These are phyloP conservation scores for Xylaria sp. DNA, from an alignment of 2,329 filamentous ascomycete genomes.

Conservation along the genomic window DNA sequence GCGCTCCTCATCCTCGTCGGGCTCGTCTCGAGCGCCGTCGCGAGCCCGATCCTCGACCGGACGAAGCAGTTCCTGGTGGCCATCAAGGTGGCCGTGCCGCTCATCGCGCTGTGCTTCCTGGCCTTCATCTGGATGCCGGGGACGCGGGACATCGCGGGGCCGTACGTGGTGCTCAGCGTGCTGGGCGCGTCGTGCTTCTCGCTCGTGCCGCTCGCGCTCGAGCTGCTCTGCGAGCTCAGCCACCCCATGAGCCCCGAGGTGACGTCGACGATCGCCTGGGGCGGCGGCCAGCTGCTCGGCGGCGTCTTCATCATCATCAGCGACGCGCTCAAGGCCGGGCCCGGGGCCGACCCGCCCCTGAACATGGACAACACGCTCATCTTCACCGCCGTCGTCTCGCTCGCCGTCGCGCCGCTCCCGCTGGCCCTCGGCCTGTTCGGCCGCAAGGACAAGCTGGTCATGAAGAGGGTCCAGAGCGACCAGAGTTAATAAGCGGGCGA, in stretches of 20 bases:
- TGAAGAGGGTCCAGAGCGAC: slow-evolving; percentile 55
- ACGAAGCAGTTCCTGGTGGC: slow-evolving; percentile 77
- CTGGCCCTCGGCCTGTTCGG: slow-evolving; percentile 74
- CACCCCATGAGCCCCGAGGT: slow-evolving; percentile 87
- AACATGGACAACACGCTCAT: slow-evolving; percentile 78
- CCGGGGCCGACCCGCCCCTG: slow-evolving; percentile 57
- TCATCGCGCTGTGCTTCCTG: slow-evolving; percentile 75
- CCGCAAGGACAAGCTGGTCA: slow-evolving; percentile 50
- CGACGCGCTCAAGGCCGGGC: slow-evolving; percentile 68
- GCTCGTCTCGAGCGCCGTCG: slow-evolving; percentile 73
- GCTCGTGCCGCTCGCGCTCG: slow-evolving; percentile 81
- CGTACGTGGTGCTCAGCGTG: slow-evolving; percentile 74
- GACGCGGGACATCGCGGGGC: slow-evolving; percentile 59
- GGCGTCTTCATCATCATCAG: slow-evolving; percentile 83
- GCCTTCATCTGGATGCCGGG: slow-evolving; percentile 78
- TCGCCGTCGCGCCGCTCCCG: slow-evolving; percentile 67
- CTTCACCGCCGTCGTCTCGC: slow-evolving; percentile 74
- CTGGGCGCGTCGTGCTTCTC: slow-evolving; percentile 81
- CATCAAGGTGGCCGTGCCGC: slow-evolving; percentile 73
- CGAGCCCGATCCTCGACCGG: slow-evolving; percentile 80
- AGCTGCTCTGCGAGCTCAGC: slow-evolving; percentile 84
- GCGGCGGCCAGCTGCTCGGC: slow-evolving; percentile 81
- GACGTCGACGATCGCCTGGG: slow-evolving; percentile 82
- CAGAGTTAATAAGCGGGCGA: slow-evolving; percentile 24
- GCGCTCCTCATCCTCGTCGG: slow-evolving; percentile 89